Evolutionary conservation across 192 early-diverging fungal species (phyloP).

Genomic region (Backusella mclennaniae): DNA sequence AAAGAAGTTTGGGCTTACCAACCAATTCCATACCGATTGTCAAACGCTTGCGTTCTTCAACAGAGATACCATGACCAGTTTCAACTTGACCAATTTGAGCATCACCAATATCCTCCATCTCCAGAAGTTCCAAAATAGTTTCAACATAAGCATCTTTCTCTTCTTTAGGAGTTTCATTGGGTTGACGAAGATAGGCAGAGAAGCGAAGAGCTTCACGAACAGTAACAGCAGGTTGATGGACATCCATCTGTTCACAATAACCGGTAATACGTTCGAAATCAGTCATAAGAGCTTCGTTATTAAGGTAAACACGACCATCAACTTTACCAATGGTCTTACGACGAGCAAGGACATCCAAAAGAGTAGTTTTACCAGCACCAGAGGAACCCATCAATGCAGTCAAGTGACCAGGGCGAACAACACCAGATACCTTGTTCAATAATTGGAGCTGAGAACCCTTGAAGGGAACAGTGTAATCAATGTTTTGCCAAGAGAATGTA

Average conservation of each 20-base stretch:
- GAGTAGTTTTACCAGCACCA: constrained; percentile 85
- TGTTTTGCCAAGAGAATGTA: constrained; percentile 59
- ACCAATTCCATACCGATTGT: constrained; percentile 85
- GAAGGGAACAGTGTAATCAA: constrained; percentile 69
- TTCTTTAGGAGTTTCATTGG: constrained; percentile 45
- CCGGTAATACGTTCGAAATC: constrained; percentile 62
- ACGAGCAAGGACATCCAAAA: constrained; percentile 71
- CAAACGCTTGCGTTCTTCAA: constrained; percentile 81
- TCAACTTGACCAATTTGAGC: constrained; percentile 50
- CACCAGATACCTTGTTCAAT: constrained; percentile 66
- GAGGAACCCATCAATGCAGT: constrained; percentile 92
- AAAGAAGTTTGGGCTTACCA: constrained; percentile 73
- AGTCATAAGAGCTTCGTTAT: constrained; percentile 47
- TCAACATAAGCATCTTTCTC: constrained; percentile 53
- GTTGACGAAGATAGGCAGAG: constrained; percentile 74
- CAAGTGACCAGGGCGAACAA: constrained; percentile 70
- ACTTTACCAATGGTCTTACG: constrained; percentile 72
- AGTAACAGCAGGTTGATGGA: constrained; percentile 81
- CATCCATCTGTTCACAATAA: constrained; percentile 93
- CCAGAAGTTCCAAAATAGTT: constrained; percentile 52
- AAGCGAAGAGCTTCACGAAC: constrained; percentile 88
- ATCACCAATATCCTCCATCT: constrained; percentile 61
- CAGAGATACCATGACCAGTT: constrained; percentile 67
- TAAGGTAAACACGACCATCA: constrained; percentile 58
- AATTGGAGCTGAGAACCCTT: constrained; percentile 63